phyloP scores from a whole-genome alignment of 805 yeast genomes.

The Metschnikowia arizonensis region DNA sequence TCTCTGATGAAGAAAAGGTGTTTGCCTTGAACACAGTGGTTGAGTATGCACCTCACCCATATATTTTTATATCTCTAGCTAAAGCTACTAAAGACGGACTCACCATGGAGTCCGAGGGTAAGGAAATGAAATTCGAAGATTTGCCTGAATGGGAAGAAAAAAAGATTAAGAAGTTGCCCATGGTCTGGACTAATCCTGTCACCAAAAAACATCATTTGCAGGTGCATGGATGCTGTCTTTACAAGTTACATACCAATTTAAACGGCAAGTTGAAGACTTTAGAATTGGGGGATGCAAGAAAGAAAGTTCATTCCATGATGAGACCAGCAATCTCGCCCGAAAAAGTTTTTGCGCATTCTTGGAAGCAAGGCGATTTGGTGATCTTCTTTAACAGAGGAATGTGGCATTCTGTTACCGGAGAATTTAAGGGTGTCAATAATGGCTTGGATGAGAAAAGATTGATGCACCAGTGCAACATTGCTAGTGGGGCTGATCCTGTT shows the following conservation, averaged over 20 bases:
- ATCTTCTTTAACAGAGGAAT: constrained; percentile 86
- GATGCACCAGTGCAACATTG: constrained; percentile 93
- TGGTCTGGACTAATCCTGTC: constrained; percentile 90
- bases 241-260: constrained; percentile 51
- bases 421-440: constrained; percentile 47
- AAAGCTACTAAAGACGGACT: constrained; percentile 82
- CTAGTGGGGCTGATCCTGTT: constrained; percentile 68
- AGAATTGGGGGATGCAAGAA: constrained; percentile 69
- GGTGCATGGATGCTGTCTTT: constrained; percentile 84
- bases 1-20: constrained; percentile 67
- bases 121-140: constrained; percentile 61
- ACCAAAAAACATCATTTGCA: constrained; percentile 81
- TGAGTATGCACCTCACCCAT: constrained; percentile 90
- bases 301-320: constrained; percentile 69
- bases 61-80: constrained; percentile 76
- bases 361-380: constrained; percentile 82
- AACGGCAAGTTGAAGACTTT: constrained; percentile 49
- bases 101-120: constrained; percentile 77
- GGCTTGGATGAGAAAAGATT: constrained; percentile 71
- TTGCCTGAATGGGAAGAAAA: constrained; percentile 81
- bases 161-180: constrained; percentile 72
- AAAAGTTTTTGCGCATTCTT: constrained; percentile 72
- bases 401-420: constrained; percentile 91
- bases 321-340: constrained; percentile 79
- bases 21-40: constrained; percentile 75